These are phyloP conservation scores for Leccinum subgranulosum DNA, from an alignment of 768 basidiomycete species.

Conservation along the genomic window DNA sequence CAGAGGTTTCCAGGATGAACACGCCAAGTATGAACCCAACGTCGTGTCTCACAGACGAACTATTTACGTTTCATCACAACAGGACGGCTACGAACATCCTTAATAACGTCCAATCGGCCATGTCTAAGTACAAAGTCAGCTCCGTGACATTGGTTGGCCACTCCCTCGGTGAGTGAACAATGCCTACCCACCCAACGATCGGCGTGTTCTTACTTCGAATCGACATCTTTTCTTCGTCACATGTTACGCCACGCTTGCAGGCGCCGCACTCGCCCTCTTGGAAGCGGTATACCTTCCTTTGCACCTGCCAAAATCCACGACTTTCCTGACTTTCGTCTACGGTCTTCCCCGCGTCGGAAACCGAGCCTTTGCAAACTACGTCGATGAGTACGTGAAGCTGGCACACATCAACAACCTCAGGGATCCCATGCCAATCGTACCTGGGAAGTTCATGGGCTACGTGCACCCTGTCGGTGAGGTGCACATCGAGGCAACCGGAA, in stretches of 20 bases:
- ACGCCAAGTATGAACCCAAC: slow-evolving; percentile 36
- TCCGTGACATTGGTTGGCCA: slow-evolving; percentile 45
- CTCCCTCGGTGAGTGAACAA: slow-evolving; percentile 33
- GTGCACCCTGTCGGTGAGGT: slow-evolving; percentile 39
- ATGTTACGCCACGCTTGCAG: slow-evolving; percentile 6
- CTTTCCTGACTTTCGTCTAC: slow-evolving; percentile 28
- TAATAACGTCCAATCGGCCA: slow-evolving; percentile 37
- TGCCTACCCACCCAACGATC: neutral
- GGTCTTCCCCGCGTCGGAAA: slow-evolving; percentile 49
- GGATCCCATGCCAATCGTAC: slow-evolving; percentile 38
- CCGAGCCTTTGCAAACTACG: slow-evolving; percentile 53
- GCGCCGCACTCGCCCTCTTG: slow-evolving; percentile 33
- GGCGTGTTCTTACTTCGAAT: neutral
- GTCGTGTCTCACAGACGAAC: neutral
- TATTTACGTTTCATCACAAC: slow-evolving; percentile 27
- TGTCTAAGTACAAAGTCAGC: slow-evolving; percentile 32
- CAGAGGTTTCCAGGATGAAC: slow-evolving; percentile 42
- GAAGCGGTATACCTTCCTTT: slow-evolving; percentile 37
- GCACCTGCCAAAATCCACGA: slow-evolving; percentile 28
- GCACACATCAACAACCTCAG: slow-evolving; percentile 53
- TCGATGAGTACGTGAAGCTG: slow-evolving; percentile 42
- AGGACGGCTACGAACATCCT: slow-evolving; percentile 40
- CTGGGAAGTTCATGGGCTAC: slow-evolving; percentile 35
- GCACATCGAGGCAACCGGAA: slow-evolving; percentile 39
- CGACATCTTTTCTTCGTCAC: neutral